These are phyloP conservation scores for Mortierella sp. DNA, from an alignment of 371 early-diverging fungal species.

Conservation along the genomic window DNA sequence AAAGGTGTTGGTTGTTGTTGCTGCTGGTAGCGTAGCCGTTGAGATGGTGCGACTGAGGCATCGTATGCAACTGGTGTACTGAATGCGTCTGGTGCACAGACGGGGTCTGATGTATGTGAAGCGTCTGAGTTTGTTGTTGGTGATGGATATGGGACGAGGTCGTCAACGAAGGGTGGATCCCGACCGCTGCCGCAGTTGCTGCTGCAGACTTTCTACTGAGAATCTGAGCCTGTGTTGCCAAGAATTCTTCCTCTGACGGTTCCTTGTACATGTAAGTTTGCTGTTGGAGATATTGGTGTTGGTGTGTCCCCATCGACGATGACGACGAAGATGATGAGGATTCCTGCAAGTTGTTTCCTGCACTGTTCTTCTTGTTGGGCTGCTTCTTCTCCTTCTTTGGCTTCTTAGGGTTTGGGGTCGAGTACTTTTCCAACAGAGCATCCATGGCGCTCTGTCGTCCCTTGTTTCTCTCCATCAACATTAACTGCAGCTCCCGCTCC, in stretches of 20 bases:
- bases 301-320: slow-evolving; percentile 3
- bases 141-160: slow-evolving; percentile 30
- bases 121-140: slow-evolving; percentile 17
- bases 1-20: slow-evolving; percentile 25
- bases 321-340: slow-evolving; percentile 13
- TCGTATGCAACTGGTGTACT: slow-evolving; percentile 2
- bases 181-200: slow-evolving; percentile 17
- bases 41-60: neutral
- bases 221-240: slow-evolving; percentile 65
- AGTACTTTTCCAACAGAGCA: slow-evolving; percentile 63
- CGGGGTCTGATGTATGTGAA: neutral
- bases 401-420: slow-evolving; percentile 47
- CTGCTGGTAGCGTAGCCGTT: slow-evolving; percentile 13
- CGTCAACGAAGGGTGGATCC: slow-evolving; percentile 30
- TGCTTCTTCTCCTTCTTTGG: slow-evolving; percentile 37
- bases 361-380: slow-evolving; percentile 61
- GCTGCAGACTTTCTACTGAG: slow-evolving; percentile 59
- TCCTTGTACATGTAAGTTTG: slow-evolving; percentile 46
- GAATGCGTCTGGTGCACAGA: neutral
- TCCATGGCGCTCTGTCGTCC: slow-evolving; percentile 57
- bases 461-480: slow-evolving; percentile 45
- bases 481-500: slow-evolving; percentile 53
- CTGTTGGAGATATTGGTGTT: slow-evolving; percentile 40
- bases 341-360: neutral
- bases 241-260: slow-evolving; percentile 77